These are phyloP conservation scores for Artemisia annua DNA, from an alignment of 129 eudicot species.

Conservation along the genomic window DNA sequence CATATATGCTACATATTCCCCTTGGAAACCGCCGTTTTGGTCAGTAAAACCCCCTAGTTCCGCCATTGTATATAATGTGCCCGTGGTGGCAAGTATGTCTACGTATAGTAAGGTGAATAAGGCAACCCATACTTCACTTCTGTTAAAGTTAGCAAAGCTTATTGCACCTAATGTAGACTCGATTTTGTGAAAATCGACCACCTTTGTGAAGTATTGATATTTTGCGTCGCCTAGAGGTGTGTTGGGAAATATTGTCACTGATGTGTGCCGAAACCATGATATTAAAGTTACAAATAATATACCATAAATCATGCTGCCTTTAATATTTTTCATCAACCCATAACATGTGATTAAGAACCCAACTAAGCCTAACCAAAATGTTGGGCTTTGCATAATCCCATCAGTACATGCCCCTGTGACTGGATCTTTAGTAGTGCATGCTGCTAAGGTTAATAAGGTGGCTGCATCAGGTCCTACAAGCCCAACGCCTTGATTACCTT, in stretches of 20 bases:
- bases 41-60: constrained; percentile 64
- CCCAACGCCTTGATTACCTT: constrained; percentile 74
- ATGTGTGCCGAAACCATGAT: constrained; percentile 77
- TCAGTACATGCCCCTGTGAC: constrained; percentile 59
- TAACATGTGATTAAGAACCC: constrained; percentile 66
- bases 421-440: constrained; percentile 46
- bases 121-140: constrained; percentile 76
- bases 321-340: constrained; percentile 71
- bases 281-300: constrained; percentile 62
- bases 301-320: constrained; percentile 90
- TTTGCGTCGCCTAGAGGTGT: constrained; percentile 66
- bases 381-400: constrained; percentile 74
- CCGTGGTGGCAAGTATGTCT: constrained; percentile 81
- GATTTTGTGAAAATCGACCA: constrained; percentile 71
- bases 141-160: constrained; percentile 64
- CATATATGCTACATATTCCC: constrained; percentile 82
- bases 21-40: constrained; percentile 61
- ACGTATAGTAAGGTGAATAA: constrained; percentile 70
- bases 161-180: constrained; percentile 74
- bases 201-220: constrained; percentile 61
- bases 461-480: constrained; percentile 69
- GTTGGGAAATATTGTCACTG: constrained; percentile 67
- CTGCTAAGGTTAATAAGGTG: constrained; percentile 63
- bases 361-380: constrained; percentile 72
- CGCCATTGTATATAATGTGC: constrained; percentile 86